Conservation (phyloP, 495 filamentous ascomycete genomes). For the Neurospora sp. region DNA sequence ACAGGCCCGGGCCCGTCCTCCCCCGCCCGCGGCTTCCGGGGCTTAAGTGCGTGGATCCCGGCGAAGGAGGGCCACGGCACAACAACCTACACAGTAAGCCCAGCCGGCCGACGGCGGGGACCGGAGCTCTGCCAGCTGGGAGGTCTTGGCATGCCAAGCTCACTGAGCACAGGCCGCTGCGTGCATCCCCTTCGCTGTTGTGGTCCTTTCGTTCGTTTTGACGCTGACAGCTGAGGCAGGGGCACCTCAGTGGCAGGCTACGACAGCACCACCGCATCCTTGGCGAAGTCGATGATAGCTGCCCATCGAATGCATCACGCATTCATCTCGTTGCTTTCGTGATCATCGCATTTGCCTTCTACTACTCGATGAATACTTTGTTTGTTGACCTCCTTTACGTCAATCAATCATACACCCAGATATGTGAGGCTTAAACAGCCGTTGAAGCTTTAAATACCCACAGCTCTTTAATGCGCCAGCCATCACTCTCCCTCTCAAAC, state of each 20-base stretch:
- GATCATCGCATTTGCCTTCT: not conserved
- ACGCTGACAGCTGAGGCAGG: no score
- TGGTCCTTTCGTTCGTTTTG: not conserved
- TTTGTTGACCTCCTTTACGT: not conserved
- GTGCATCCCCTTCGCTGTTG: not conserved
- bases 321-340: not conserved
- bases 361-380: not conserved
- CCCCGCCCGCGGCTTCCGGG: not conserved
- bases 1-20: not conserved
- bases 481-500: slow-evolving; percentile 3
- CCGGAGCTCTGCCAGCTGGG: not conserved
- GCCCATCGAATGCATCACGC: not conserved
- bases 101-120: not conserved
- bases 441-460: not conserved
- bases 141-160: not conserved
- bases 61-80: not conserved
- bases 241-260: not conserved
- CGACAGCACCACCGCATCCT: not conserved
- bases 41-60: not conserved
- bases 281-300: not conserved
- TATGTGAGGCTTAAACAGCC: not conserved
- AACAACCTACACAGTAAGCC: not conserved
- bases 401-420: not conserved
- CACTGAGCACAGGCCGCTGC: not conserved
- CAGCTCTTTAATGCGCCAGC: not conserved